Evolutionary conservation across 495 filamentous ascomycete species (phyloP), one percentile per base, ranked within the genome.

Genomic region (Emericellopsis terricola): DNA sequence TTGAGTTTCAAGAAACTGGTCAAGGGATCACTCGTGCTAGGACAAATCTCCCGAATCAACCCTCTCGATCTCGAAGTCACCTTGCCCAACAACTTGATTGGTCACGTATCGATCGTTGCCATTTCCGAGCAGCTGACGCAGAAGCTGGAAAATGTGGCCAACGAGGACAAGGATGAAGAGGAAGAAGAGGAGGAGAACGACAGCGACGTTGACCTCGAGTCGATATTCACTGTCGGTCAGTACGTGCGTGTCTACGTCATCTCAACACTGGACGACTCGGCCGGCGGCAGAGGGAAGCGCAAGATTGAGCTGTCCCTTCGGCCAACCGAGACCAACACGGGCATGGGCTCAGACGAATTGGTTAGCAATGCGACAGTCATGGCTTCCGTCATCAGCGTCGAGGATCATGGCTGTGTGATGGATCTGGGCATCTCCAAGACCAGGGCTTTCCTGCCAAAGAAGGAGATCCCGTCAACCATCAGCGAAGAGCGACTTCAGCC

Each of bases 371-470:
- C 60, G 36, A 81, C 76, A 38, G 53, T 94, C 14, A 92, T 94
- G 62, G 85, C 86, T 14, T 78, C 83, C 1, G 77, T 97, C 31
- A 52, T 64, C 24, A 96, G 87, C 47, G 77, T 89, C 15, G 89
- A 97, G 55, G 89, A 97, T 42, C 87, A 94, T 52, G 89, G 89
- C 44, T 57, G 92, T 36, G 65, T 96, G 34, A 93, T 96, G 86
- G 81, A 94, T 44, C 57, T 97, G 26, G 81, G 80, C 10, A 62
- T 94, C 15, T 63, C 71, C 29, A 71, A 73, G 31, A 76, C 70
- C 48, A 6, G 23, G 11, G 91, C 78, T 1, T 97, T 97, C 57
- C 68, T 97, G 53, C 73, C 84, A n/a, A 77, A 75, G 10, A 86
- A 82, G 48, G 84, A 96, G 48, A 55, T 93, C 15, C 63, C 78